Base-by-base conservation (phyloP, 148 eudicot species). In the Cornus controversa region DNA sequence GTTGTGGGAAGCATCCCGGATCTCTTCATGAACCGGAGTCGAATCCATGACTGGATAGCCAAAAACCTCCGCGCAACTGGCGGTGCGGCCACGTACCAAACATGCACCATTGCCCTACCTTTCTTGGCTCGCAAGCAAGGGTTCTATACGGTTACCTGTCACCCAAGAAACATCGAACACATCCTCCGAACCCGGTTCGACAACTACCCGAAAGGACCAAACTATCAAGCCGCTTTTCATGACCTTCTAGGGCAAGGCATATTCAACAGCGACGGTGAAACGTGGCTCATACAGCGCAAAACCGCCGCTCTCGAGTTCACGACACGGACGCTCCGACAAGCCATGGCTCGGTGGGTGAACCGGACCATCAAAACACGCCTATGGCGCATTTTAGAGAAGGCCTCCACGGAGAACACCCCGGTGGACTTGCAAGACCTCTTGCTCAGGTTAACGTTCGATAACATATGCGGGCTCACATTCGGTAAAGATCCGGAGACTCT, bases 261-360 rank as follows among this genome's bases (percentile, higher is more conserved):
- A 20, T 94, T 92, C 73, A 92, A 92, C 71, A 88, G 92, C 9
- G 97, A 94, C 25, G 97, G 98, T 15, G 93, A 92, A 1, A 91
- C 94, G 9, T 94, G 98, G 98, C 86, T 92, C 5, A 81, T 91
- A 10, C 98, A 92, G 63, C 82, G 98, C 26, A 94, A 94, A 72
- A 94, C 97, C 8, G 98, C 97, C 0, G 98, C 97, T 16, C 92
- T 92, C 0, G 98, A 94, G 74, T 94, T 94, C 77, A 94, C 98
- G 0, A 94, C 97, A 7, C 78, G 97, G 53, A 94, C 97, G 0
- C 90, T 94, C 4, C 89, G 98, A 3, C 93, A 87, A 75, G 97
- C 98, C 40, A 92, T 94, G 97, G 87, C 91, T 28, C 80, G 98
- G 75, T 94, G 98, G 98, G 98, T 94, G 47, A 92, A 86, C 89